Base-by-base conservation (phyloP, 495 filamentous ascomycete species). In the Neurospora pannonica region DNA sequence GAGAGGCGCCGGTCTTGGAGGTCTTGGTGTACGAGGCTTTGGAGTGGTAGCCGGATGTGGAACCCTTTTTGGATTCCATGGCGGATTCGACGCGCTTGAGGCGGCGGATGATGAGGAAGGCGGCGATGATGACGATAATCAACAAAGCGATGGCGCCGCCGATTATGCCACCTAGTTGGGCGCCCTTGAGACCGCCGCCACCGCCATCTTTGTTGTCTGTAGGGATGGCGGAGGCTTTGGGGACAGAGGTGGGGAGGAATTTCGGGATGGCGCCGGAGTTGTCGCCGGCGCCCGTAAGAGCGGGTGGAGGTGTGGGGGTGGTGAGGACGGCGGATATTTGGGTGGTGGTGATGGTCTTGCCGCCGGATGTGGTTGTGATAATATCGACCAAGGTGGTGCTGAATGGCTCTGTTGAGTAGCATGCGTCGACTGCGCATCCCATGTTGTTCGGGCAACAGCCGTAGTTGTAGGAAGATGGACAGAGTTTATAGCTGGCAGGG, bases 161-260 rank as follows among this genome's bases (percentile, higher is more conserved):
- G n/a, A 86, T 78, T 71, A 87, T 86, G 8, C 85, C 85, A 2
- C 83, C 85, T 0, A 87, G 72, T 11, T 82, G 79, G 0, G 76
- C 76, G 1, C 71, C 70, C 15, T 79, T 82, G 40, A 87, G 82
- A 6, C 79, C 79, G 8, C 72, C 71, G n/a, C 71, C 46, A 3
- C 54, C 54, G 28, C 38, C 24, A 4, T 76, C 75, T 24, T 46
- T 71, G 67, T 69, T 38, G 72, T 28, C 28, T 8, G 70, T 10
- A 38, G 70, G 6, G 0, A 78, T 69, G 19, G 83, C 76, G 15
- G 78, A 71, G 21, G 78, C 46, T 75, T 86, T 86, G 21, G 83
- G 77, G 17, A 86, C 79, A 19, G 75, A 80, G 38, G 80, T 82
- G 6, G 84, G 80, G 72, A 84, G 76, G 40, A 84, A 79, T 40